Base-by-base conservation (phyloP, 2,329 filamentous ascomycete species). In the Fulvia fulva region DNA sequence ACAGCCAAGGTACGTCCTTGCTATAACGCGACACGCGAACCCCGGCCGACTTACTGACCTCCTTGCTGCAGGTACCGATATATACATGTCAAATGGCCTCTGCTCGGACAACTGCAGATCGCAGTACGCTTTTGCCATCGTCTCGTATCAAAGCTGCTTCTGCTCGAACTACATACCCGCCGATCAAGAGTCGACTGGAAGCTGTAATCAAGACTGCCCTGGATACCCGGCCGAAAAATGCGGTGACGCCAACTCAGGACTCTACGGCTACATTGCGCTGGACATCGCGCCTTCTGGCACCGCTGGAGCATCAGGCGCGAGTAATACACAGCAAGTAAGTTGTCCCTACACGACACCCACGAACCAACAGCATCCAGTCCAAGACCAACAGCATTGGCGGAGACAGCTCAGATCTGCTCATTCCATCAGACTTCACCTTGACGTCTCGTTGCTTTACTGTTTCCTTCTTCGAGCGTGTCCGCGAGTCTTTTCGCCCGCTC, bases 151-250 rank as follows among this genome's bases (percentile, higher is more conserved):
- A 30, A 73, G 79, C 53, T 93, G 89, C 70, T 93, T 88, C 88
- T 93, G 89, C 71, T 87, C 87, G 37, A 81, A 91, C 46, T 86
- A 86, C 67, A 79, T 80, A 1, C 89, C 89, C 8, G 70, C 70
- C 21, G 65, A 73, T 5, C 73, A 76, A 58, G 54, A 66, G n/a
- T 65, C 71, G 57, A 65, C 71, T 22, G 63, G 65, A 62, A 76
- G 77, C 51, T 93, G 89, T 74, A 73, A 80, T 63, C 71, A 71
- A 0, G 52, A 73, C 16, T 93, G 89, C 65, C 87, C 88, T 8
- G 89, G 88, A n/a, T 93, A 81, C 68, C 83, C 83, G 0, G 32
- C 53, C 1, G 87, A 92, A 62, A 73, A 77, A 11, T 93, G 89
- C 67, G 89, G 89, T 60, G 84, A 83, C 34, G 64, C 67, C 46